Percentiles rank a stretch among this genome's conserved stretches.
phyloP scores from a whole-genome alignment of 345 rosid genomes.

The Jatropha curcas region DNA sequence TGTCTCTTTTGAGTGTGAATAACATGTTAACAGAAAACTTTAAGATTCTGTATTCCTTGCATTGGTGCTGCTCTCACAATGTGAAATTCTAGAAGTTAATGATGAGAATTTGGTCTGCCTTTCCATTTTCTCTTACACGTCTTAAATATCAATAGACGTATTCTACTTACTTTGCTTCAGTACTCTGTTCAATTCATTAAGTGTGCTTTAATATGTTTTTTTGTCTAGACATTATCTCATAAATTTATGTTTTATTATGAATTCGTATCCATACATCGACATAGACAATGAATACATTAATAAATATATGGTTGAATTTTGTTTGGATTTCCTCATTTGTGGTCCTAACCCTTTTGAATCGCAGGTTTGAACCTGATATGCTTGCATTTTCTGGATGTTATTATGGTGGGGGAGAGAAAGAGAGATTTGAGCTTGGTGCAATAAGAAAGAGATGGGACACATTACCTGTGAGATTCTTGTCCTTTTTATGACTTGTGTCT shows the following conservation, averaged over 20 bases:
- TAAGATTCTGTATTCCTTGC: background rate
- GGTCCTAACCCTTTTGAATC: background rate
- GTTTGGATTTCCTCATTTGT: slow-evolving; percentile 4
- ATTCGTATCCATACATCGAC: background rate
- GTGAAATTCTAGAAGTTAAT: background rate
- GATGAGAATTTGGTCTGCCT: background rate
- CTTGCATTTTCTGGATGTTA: slow-evolving; percentile 99
- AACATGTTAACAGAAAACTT: background rate
- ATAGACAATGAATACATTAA: background rate
- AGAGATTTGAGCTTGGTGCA: slow-evolving; percentile 78
- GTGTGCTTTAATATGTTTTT: background rate
- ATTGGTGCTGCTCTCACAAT: background rate
- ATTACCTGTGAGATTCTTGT: slow-evolving; percentile 72
- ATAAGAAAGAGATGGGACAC: slow-evolving; percentile 97
- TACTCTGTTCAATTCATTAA: background rate
- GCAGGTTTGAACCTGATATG: slow-evolving; percentile 99
- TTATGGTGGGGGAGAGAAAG: slow-evolving; percentile 99
- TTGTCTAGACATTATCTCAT: background rate
- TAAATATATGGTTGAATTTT: background rate
- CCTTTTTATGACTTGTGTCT: background rate
- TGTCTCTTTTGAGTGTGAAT: background rate
- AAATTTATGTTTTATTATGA: background rate
- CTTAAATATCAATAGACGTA: background rate
- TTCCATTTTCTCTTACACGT: background rate
- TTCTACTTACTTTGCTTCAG: background rate